These are phyloP conservation scores for Dactylellina leptospora DNA, from an alignment of 2,329 filamentous ascomycete genomes.

Conservation along the genomic window DNA sequence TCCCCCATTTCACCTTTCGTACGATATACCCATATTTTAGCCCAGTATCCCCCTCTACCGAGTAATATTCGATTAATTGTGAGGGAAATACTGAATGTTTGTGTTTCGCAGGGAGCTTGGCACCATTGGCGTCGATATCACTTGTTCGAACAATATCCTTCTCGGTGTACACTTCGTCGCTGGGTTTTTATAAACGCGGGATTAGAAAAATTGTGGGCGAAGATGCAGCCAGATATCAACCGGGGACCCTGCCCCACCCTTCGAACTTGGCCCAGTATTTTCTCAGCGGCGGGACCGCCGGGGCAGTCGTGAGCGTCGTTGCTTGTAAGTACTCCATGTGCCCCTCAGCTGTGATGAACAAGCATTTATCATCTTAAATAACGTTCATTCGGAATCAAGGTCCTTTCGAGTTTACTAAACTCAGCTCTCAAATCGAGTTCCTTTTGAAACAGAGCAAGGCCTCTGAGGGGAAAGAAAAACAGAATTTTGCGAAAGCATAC, in stretches of 20 bases:
- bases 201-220: conserved; percentile 44
- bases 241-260: conserved; percentile 69
- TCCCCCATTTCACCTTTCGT: not conserved
- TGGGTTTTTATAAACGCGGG: conserved; percentile 44
- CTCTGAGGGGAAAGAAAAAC: conserved; percentile 34
- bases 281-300: conserved; percentile 72
- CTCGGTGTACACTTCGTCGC: conserved; percentile 73
- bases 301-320: conserved; percentile 79
- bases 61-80: no score
- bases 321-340: conserved; percentile 71
- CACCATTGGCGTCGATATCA: conserved; percentile 81
- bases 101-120: conserved; percentile 79
- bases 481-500: conserved; percentile 41
- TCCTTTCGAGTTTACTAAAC: conserved; percentile 88
- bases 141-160: conserved; percentile 80
- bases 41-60: not conserved
- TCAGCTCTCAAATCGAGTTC: conserved; percentile 85
- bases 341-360: not conserved
- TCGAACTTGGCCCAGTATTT: conserved; percentile 63
- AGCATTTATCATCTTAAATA: not conserved
- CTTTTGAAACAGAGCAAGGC: conserved; percentile 58
- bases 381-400: conserved; percentile 61
- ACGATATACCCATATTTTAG: not conserved
- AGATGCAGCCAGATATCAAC: conserved; percentile 48
- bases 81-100: no score